Evolutionary conservation across 768 basidiomycete genomes (phyloP).

Genomic region (Phylloporus arenicola): DNA sequence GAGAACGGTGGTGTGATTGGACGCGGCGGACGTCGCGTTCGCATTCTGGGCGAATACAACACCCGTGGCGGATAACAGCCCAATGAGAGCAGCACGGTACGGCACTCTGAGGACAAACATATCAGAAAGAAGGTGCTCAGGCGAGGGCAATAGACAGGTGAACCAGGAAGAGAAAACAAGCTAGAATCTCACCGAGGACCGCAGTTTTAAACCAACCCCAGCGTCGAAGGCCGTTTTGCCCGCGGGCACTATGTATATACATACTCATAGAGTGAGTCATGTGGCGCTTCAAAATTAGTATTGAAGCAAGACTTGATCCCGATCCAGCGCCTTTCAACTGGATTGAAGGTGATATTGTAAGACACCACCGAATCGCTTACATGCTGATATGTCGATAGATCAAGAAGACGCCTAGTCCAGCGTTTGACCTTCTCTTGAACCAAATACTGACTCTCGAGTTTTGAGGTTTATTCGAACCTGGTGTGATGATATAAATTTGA

Average conservation of each 20-base stretch:
- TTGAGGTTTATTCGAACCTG: no score
- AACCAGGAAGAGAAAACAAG: neutral
- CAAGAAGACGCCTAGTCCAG: no score
- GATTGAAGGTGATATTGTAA: neutral
- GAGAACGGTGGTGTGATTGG: conserved; percentile 36
- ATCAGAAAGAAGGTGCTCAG: neutral
- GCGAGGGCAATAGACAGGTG: neutral
- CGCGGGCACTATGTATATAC: neutral
- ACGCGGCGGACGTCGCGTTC: neutral
- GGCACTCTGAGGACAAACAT: conserved; percentile 11
- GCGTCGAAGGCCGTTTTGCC: neutral
- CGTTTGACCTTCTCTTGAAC: no score
- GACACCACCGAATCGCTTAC: neutral
- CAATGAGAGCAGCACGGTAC: neutral
- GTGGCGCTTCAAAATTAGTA: neutral
- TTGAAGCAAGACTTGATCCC: neutral
- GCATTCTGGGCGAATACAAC: conserved; percentile 8
- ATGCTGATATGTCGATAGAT: no score
- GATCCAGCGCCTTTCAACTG: neutral
- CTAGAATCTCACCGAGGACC: neutral
- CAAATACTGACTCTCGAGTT: no score
- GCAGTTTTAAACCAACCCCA: neutral
- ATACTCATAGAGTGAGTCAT: neutral
- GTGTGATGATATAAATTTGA: no score
- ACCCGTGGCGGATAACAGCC: neutral